Conservation (phyloP, 2,329 filamentous ascomycete genomes). For the Plectosphaerella cucumerina region DNA sequence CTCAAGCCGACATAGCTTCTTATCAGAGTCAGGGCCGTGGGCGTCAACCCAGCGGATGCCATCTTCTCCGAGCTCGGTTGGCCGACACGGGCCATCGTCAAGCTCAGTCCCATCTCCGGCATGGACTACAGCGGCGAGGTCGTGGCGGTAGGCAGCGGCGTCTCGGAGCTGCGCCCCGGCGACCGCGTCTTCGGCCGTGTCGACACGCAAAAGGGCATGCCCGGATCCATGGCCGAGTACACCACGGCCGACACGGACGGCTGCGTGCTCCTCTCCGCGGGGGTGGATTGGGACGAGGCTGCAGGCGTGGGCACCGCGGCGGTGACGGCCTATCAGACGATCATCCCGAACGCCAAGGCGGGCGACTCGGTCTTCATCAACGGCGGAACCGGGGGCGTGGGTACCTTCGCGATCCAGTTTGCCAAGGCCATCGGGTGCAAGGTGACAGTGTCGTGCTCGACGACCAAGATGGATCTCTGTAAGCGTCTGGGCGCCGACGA, state of each 20-base stretch:
- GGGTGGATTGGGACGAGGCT: conserved; percentile 34
- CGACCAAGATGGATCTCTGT: conserved; percentile 52
- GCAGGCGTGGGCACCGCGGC: conserved; percentile 38
- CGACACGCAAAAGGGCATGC: conserved; percentile 20
- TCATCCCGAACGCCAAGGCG: conserved; percentile 39
- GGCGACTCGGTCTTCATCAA: conserved; percentile 63
- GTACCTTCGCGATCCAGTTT: conserved; percentile 59
- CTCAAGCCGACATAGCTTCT: conserved; percentile 29
- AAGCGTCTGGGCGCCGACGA: conserved; percentile 59
- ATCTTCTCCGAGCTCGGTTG: conserved; percentile 37
- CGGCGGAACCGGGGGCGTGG: conserved; percentile 60
- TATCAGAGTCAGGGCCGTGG: conserved; percentile 35
- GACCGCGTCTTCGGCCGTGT: conserved; percentile 39
- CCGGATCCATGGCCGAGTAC: conserved; percentile 41
- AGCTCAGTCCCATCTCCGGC: conserved; percentile 40
- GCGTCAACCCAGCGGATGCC: conserved; percentile 46
- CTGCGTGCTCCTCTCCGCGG: conserved; percentile 32
- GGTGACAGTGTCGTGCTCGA: conserved; percentile 62
- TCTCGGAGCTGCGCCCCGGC: conserved; percentile 27
- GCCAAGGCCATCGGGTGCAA: conserved; percentile 57
- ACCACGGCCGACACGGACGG: conserved; percentile 25
- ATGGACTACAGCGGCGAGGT: conserved; percentile 51
- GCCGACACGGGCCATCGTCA: conserved; percentile 25
- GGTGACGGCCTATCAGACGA: conserved; percentile 43
- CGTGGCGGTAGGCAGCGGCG: conserved; percentile 18